Conservation (phyloP, 2,329 filamentous ascomycete species). For the Emergomyces pasteurianus region DNA sequence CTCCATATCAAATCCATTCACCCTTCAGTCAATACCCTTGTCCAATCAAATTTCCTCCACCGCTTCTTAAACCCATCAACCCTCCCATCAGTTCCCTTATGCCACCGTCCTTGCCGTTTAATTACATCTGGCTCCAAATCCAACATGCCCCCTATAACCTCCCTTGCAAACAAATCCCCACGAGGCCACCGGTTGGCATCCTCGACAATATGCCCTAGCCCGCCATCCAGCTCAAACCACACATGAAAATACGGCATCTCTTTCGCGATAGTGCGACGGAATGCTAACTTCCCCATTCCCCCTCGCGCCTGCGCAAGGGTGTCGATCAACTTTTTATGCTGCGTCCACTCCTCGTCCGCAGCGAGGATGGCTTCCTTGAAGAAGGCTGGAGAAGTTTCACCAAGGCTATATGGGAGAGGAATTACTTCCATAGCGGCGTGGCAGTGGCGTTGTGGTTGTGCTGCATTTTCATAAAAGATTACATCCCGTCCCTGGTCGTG, state of each 20-base stretch:
- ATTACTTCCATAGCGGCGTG: slow-evolving; percentile 81
- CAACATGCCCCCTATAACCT: slow-evolving; percentile 85
- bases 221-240: slow-evolving; percentile 89
- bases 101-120: slow-evolving; percentile 84
- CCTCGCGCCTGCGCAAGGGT: slow-evolving; percentile 48
- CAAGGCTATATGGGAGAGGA: slow-evolving; percentile 82
- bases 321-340: slow-evolving; percentile 90
- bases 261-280: slow-evolving; percentile 71
- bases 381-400: slow-evolving; percentile 82
- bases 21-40: slow-evolving; percentile 46
- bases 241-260: slow-evolving; percentile 98
- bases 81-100: slow-evolving; percentile 51
- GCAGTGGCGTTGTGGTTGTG: slow-evolving; percentile 59
- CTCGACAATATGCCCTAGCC: slow-evolving; percentile 84
- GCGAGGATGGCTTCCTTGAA: slow-evolving; percentile 89
- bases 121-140: slow-evolving; percentile 70
- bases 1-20: slow-evolving; percentile 8
- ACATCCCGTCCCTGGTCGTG: slow-evolving; percentile 86
- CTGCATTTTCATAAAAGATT: slow-evolving; percentile 96
- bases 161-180: slow-evolving; percentile 84
- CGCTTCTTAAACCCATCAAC: slow-evolving; percentile 67
- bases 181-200: slow-evolving; percentile 73
- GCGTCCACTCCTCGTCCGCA: slow-evolving; percentile 84
- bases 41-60: slow-evolving; percentile 94
- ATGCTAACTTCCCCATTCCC: slow-evolving; percentile 67